phyloP scores from a whole-genome alignment of 2,329 filamentous ascomycete genomes.

The Calonectria pseudoreteaudii region DNA sequence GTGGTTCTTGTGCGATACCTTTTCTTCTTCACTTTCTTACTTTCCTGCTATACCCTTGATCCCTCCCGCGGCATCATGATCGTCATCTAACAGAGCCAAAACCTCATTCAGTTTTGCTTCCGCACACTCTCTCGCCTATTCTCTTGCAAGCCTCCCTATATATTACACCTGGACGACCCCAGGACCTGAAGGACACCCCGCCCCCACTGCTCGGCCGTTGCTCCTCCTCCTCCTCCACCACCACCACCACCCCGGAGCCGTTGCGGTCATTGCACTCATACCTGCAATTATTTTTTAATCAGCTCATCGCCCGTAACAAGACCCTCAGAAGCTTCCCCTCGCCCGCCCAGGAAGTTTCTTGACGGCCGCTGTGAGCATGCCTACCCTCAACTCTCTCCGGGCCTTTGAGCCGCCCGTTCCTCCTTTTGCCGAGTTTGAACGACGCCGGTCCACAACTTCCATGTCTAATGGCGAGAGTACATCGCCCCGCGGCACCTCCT shows the following conservation, averaged over 20 bases:
- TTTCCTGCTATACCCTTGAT: not conserved
- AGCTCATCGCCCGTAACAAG: not conserved
- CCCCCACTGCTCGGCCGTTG: not conserved
- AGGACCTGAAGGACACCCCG: not conserved
- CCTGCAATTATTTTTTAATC: not conserved
- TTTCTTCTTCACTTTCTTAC: not conserved
- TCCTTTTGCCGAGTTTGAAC: conserved; percentile 41
- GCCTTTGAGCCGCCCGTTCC: conserved; percentile 40
- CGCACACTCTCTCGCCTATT: not conserved
- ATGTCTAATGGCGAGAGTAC: conserved; percentile 30
- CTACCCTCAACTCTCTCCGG: conserved; percentile 40
- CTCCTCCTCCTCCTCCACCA: not conserved
- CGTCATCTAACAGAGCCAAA: not conserved
- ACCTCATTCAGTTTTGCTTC: not conserved
- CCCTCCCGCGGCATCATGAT: conserved; percentile 19
- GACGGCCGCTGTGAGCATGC: conserved; percentile 30
- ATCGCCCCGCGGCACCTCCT: conserved; percentile 33
- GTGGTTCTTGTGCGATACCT: not conserved
- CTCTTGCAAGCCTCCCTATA: not conserved
- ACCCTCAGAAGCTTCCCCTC: not conserved
- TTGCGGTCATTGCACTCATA: conserved; percentile 4
- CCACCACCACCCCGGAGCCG: not conserved
- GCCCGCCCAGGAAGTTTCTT: not conserved
- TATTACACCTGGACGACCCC: not conserved
- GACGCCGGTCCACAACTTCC: conserved; percentile 39